These are phyloP conservation scores for Calonectria honghensis DNA, from an alignment of 2,329 filamentous ascomycete genomes.

Conservation along the genomic window DNA sequence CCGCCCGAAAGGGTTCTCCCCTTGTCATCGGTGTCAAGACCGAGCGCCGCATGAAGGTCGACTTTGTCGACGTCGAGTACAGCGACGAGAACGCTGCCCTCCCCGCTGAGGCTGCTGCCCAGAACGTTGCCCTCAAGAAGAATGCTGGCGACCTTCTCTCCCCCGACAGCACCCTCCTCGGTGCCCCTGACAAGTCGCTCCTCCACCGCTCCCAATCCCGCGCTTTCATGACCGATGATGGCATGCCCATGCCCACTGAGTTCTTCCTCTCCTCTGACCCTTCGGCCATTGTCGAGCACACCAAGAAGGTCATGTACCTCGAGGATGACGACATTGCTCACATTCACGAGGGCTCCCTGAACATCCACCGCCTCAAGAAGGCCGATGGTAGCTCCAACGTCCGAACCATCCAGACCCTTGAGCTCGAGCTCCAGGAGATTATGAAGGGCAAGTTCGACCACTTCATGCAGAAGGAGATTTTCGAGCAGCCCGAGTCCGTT, in stretches of 20 bases:
- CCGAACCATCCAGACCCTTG: slow-evolving; percentile 97
- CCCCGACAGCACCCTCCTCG: slow-evolving; percentile 79
- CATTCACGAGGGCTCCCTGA: slow-evolving; percentile 98
- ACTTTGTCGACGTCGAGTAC: slow-evolving; percentile 99
- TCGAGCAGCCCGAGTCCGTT: slow-evolving; percentile 99
- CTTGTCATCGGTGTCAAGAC: slow-evolving; percentile 98
- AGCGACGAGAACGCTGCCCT: slow-evolving; percentile 89
- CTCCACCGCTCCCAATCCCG: slow-evolving; percentile 98
- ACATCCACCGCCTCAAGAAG: slow-evolving; percentile 99
- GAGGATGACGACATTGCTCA: slow-evolving; percentile 99
- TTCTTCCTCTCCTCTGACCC: slow-evolving; percentile 99
- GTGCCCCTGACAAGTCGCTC: slow-evolving; percentile 96
- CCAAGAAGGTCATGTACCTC: slow-evolving; percentile 99
- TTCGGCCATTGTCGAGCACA: slow-evolving; percentile 99
- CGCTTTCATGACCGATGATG: slow-evolving; percentile 98
- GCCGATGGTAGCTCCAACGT: slow-evolving; percentile 97
- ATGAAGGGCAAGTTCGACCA: slow-evolving; percentile 99
- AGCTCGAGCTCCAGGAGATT: slow-evolving; percentile 99
- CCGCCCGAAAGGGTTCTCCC: slow-evolving; percentile 97
- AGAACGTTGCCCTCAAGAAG: slow-evolving; percentile 98
- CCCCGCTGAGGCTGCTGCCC: slow-evolving; percentile 93
- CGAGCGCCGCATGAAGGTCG: slow-evolving; percentile 99
- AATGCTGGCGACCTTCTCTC: slow-evolving; percentile 80
- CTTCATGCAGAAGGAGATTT: slow-evolving; percentile 99
- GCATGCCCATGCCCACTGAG: slow-evolving; percentile 97